Conservation (phyloP, 164 flowering plant species). For the Liquidambar formosana region DNA sequence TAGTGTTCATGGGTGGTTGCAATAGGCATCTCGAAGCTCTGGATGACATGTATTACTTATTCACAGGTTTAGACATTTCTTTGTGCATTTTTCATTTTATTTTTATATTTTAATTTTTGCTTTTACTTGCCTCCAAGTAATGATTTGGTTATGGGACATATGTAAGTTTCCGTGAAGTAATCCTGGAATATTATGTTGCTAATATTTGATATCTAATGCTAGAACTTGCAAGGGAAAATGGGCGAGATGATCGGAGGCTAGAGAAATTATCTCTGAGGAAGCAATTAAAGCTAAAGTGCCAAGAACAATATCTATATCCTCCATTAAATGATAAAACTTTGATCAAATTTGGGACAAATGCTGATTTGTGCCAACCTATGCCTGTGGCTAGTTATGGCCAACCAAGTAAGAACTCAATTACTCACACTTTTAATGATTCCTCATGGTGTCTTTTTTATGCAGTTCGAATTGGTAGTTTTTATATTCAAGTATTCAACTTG, state of each 20-base stretch:
- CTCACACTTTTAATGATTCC: background rate
- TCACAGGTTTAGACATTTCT: slow-evolving; percentile 68
- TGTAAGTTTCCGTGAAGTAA: background rate
- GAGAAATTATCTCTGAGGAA: slow-evolving; percentile 83
- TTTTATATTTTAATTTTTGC: too few relatives aligned
- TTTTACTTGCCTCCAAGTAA: background rate
- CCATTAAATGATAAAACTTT: slow-evolving; percentile 38
- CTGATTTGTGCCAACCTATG: slow-evolving; percentile 27
- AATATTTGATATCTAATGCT: slow-evolving; percentile 11
- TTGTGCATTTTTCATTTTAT: background rate
- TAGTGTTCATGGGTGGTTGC: slow-evolving; percentile 90
- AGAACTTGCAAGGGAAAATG: slow-evolving; percentile 58
- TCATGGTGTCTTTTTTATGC: too few relatives aligned
- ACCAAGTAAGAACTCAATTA: slow-evolving; percentile 43
- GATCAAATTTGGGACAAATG: slow-evolving; percentile 22
- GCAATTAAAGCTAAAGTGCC: slow-evolving; percentile 84
- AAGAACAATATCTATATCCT: slow-evolving; percentile 48
- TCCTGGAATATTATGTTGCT: slow-evolving; percentile 9
- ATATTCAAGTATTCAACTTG: too few relatives aligned
- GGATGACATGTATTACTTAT: slow-evolving; percentile 84
- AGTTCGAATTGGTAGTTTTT: too few relatives aligned
- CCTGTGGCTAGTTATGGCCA: slow-evolving; percentile 33
- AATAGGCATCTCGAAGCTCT: slow-evolving; percentile 84
- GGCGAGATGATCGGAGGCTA: slow-evolving; percentile 48
- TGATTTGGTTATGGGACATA: background rate